These are phyloP conservation scores for Pouteria glomerata DNA, from an alignment of 148 eudicot genomes.

Conservation along the genomic window DNA sequence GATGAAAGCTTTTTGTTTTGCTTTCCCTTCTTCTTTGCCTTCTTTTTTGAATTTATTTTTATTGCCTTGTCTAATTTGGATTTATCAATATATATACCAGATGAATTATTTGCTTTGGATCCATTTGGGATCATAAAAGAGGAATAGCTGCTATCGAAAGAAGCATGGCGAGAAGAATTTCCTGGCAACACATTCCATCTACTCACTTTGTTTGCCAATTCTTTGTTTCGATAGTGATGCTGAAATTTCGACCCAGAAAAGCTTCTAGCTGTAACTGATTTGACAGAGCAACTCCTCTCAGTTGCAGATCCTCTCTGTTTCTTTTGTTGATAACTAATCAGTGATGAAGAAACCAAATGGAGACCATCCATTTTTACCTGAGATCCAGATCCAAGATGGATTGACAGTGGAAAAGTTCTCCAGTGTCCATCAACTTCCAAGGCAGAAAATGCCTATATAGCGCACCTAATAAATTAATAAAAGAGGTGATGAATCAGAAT, in stretches of 20 bases:
- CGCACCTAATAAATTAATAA: conserved; percentile 8
- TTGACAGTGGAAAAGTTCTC: conserved; percentile 16
- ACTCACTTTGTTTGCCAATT: conserved; percentile 13
- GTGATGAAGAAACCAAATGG: conserved; percentile 15
- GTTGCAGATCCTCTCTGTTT: neutral
- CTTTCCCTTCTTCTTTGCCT: conserved; percentile 18
- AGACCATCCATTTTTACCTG: conserved; percentile 17
- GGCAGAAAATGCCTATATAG: conserved; percentile 7
- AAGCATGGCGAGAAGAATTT: conserved; percentile 8
- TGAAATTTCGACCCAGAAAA: conserved; percentile 10
- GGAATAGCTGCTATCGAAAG: conserved; percentile 10
- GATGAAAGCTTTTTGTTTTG: conserved; percentile 9
- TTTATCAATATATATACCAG: neutral
- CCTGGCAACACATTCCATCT: conserved; percentile 10
- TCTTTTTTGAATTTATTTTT: conserved; percentile 13
- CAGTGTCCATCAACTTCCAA: conserved; percentile 15
- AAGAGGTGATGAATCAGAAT: neutral
- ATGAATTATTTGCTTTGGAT: neutral
- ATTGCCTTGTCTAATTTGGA: conserved; percentile 7
- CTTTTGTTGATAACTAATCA: conserved; percentile 12
- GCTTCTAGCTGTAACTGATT: conserved; percentile 14
- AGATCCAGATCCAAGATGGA: conserved; percentile 11
- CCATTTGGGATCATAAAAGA: neutral
- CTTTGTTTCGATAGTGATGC: conserved; percentile 9
- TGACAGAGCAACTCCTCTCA: conserved; percentile 14